Evolutionary conservation across 768 basidiomycete species (phyloP).

Genomic region (Phanerochaete carnosa): DNA sequence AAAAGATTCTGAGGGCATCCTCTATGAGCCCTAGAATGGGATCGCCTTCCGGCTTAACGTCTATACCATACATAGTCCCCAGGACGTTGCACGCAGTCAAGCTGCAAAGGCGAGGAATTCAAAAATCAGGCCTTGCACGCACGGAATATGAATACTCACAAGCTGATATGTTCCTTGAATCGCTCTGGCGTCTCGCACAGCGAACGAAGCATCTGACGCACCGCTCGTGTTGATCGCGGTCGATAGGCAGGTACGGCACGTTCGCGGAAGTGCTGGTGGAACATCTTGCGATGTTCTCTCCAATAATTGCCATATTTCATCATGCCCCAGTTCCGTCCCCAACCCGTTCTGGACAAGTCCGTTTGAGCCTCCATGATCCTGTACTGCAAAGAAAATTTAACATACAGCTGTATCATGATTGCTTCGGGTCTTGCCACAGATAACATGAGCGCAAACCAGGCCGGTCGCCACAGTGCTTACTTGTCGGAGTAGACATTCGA

Average conservation of each 20-base stretch:
- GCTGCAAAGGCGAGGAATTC: background rate
- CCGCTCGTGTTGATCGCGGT: slow-evolving; percentile 21
- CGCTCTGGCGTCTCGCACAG: slow-evolving; percentile 24
- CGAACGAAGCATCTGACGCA: slow-evolving; percentile 19
- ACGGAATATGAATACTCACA: background rate
- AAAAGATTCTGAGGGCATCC: background rate
- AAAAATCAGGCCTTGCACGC: no score
- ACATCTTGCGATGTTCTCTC: slow-evolving; percentile 3
- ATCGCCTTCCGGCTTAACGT: slow-evolving; percentile 15
- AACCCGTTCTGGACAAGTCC: slow-evolving; percentile 9
- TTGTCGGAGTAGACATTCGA: slow-evolving; percentile 17
- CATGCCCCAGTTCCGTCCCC: slow-evolving; percentile 3
- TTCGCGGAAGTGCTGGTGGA: slow-evolving; percentile 8
- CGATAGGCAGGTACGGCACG: slow-evolving; percentile 15
- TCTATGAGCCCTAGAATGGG: slow-evolving; percentile 11
- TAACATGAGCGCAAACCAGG: background rate
- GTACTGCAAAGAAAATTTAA: background rate
- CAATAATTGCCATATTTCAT: slow-evolving; percentile 9
- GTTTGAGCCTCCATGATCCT: background rate
- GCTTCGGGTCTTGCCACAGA: background rate
- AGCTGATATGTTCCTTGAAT: slow-evolving; percentile 13
- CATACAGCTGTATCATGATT: background rate
- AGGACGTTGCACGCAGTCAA: slow-evolving; percentile 14
- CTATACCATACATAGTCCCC: slow-evolving; percentile 13
- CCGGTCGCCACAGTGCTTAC: background rate